Conservation (phyloP, 805 yeast species). For the Candida alai region DNA sequence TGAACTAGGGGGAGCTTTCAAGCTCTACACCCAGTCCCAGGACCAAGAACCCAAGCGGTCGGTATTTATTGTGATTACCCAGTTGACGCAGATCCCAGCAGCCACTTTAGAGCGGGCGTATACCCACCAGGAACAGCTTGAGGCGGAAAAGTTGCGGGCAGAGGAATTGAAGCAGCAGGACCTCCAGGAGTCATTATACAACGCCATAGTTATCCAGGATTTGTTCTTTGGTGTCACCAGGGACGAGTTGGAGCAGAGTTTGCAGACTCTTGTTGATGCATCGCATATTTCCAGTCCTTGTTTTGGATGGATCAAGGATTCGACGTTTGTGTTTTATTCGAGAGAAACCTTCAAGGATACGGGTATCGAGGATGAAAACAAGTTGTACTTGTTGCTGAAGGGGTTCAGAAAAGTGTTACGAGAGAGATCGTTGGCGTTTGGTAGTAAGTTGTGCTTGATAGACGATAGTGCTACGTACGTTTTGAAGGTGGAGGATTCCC, state of each 20-base stretch:
- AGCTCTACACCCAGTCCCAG: slow-evolving; percentile 65
- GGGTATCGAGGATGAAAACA: slow-evolving; percentile 36
- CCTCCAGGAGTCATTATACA: slow-evolving; percentile 35
- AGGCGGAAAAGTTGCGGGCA: slow-evolving; percentile 16
- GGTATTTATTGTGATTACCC: slow-evolving; percentile 52
- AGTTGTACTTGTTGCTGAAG: slow-evolving; percentile 39
- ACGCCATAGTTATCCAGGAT: slow-evolving; percentile 53
- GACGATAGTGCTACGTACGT: slow-evolving; percentile 24
- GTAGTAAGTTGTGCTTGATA: slow-evolving; percentile 43
- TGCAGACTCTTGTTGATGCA: slow-evolving; percentile 19
- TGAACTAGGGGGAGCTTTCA: slow-evolving; percentile 56
- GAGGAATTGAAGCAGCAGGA: slow-evolving; percentile 19
- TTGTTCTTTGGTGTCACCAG: slow-evolving; percentile 51
- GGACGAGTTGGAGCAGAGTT: slow-evolving; percentile 37
- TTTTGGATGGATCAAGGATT: slow-evolving; percentile 40
- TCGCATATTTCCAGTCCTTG: slow-evolving; percentile 14
- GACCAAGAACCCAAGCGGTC: slow-evolving; percentile 79
- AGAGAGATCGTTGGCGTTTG: slow-evolving; percentile 45
- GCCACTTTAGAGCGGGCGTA: slow-evolving; percentile 45
- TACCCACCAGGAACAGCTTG: slow-evolving; percentile 19
- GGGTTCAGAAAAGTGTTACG: slow-evolving; percentile 29
- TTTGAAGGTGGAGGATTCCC: slow-evolving; percentile 17
- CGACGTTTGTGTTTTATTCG: slow-evolving; percentile 40
- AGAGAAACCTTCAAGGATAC: slow-evolving; percentile 29
- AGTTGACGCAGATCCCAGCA: slow-evolving; percentile 36